These are phyloP conservation scores for Sporormia fimetaria DNA, from an alignment of 495 filamentous ascomycete genomes.

Conservation along the genomic window DNA sequence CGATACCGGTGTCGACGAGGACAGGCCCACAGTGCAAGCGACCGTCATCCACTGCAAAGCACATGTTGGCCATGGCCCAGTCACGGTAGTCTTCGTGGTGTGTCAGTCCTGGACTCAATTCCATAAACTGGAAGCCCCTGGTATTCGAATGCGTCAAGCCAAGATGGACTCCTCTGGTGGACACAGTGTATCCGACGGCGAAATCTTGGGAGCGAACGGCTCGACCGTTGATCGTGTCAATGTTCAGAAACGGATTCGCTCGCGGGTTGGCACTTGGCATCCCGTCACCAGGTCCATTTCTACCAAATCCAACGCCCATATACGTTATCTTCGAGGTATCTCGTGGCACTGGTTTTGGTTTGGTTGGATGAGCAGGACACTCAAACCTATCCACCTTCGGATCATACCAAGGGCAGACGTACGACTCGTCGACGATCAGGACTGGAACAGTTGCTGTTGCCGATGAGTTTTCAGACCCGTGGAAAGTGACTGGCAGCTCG, in stretches of 20 bases:
- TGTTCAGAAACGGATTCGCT: conserved; percentile 17
- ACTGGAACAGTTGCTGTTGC: conserved; percentile 12
- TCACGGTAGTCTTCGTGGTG: conserved; percentile 8
- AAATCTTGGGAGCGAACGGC: not conserved
- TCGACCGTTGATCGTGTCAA: conserved; percentile 6
- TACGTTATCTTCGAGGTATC: conserved; percentile 13
- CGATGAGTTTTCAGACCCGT: not conserved
- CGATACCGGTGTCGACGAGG: conserved; percentile 13
- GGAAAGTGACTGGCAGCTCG: conserved; percentile 10
- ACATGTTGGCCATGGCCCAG: conserved; percentile 16
- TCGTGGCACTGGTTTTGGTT: not conserved
- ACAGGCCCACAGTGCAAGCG: conserved; percentile 1
- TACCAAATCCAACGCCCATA: conserved; percentile 22
- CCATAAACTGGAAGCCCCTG: conserved; percentile 3
- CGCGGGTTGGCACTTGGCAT: conserved; percentile 2
- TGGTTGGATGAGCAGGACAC: conserved; percentile 9
- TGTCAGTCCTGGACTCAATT: conserved; percentile 7
- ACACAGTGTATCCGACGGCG: conserved; percentile 10
- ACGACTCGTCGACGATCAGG: conserved; percentile 12
- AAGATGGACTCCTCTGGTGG: conserved; percentile 9
- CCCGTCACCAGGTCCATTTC: conserved; percentile 5
- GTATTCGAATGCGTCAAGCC: conserved; percentile 11
- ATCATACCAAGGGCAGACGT: conserved; percentile 19
- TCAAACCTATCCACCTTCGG: conserved; percentile 1
- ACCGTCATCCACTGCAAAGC: conserved; percentile 8